These are phyloP conservation scores for Prillingera fragicola DNA, from an alignment of 1,284 basidiomycete genomes.

Conservation along the genomic window DNA sequence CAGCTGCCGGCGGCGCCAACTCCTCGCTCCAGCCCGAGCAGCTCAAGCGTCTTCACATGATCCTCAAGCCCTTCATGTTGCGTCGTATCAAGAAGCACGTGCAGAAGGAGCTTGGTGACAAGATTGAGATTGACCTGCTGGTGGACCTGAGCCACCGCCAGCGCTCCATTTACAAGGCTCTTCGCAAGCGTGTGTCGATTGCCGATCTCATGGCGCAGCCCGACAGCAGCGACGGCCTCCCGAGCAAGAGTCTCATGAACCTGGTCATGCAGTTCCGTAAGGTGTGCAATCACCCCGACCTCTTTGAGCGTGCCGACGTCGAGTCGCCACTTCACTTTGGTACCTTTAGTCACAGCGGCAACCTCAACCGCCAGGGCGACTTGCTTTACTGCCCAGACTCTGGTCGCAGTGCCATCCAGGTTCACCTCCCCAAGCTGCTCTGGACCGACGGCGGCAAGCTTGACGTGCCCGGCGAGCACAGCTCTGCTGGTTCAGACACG, in stretches of 20 bases:
- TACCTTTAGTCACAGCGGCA: constrained; percentile 73
- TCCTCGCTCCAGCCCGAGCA: constrained; percentile 83
- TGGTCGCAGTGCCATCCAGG: constrained; percentile 77
- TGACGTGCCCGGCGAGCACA: constrained; percentile 60
- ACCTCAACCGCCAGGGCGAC: constrained; percentile 79
- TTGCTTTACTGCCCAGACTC: constrained; percentile 69
- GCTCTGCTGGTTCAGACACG: constrained; percentile 57
- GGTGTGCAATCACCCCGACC: constrained; percentile 97
- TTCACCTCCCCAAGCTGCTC: constrained; percentile 67
- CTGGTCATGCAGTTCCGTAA: constrained; percentile 99
- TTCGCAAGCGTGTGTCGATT: constrained; percentile 89
- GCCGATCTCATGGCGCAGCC: constrained; percentile 92
- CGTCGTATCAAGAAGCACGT: constrained; percentile 96
- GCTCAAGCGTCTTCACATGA: constrained; percentile 93
- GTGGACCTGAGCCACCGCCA: constrained; percentile 93
- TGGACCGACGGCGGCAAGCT: constrained; percentile 74
- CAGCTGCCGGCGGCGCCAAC: constrained; percentile 69
- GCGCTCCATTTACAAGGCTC: constrained; percentile 81
- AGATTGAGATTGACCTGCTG: constrained; percentile 96
- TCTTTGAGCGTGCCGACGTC: constrained; percentile 97
- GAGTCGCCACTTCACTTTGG: constrained; percentile 86
- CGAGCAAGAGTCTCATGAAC: constrained; percentile 78
- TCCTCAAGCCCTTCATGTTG: constrained; percentile 99
- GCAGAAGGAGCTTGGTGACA: constrained; percentile 99
- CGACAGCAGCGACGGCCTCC: constrained; percentile 62